Percentiles rank a stretch among this genome's conserved stretches.
These are phyloP conservation scores for Coemansia sp. DNA, from an alignment of 371 early-diverging fungal genomes.

Conservation along the genomic window DNA sequence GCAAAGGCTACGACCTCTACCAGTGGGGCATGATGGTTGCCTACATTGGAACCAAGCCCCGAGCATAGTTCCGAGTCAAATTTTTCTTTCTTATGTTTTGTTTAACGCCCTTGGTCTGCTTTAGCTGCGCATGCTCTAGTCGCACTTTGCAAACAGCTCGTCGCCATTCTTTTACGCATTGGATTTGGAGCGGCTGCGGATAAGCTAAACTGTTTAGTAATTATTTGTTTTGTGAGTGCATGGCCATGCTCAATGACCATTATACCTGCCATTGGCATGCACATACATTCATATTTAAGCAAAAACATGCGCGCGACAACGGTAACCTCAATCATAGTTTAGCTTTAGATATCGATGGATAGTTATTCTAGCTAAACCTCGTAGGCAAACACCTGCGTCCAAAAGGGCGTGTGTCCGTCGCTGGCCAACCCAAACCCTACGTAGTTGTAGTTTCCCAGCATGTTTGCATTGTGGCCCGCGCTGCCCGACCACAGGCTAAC, in stretches of 20 bases:
- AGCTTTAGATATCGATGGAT: neutral
- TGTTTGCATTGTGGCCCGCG: constrained; percentile 50
- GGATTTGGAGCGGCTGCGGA: no score
- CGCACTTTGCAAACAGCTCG: no score
- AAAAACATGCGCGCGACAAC: no score
- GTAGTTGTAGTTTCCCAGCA: constrained; percentile 38
- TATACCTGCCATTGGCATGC: no score
- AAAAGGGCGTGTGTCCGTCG: constrained; percentile 2
- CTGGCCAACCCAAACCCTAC: constrained; percentile 33
- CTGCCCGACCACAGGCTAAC: constrained; percentile 39
- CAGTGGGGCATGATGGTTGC: constrained; percentile 94
- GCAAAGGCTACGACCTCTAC: constrained; percentile 84
- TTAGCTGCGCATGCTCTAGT: no score
- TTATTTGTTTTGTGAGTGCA: no score
- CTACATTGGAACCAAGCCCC: constrained; percentile 81
- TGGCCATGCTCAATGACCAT: no score
- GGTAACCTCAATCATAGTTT: no score
- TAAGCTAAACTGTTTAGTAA: no score
- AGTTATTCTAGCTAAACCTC: neutral
- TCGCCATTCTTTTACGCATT: no score
- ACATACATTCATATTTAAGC: no score
- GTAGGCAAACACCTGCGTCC: constrained; percentile 36
- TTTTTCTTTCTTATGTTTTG: constrained; percentile 4
- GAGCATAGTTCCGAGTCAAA: no score
- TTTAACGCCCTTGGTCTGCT: neutral